A percentile compares a stretch with the other conserved stretches of the same genome.
Conservation (phyloP, 2,329 filamentous ascomycete genomes). For the Scedosporium apiospermum region DNA sequence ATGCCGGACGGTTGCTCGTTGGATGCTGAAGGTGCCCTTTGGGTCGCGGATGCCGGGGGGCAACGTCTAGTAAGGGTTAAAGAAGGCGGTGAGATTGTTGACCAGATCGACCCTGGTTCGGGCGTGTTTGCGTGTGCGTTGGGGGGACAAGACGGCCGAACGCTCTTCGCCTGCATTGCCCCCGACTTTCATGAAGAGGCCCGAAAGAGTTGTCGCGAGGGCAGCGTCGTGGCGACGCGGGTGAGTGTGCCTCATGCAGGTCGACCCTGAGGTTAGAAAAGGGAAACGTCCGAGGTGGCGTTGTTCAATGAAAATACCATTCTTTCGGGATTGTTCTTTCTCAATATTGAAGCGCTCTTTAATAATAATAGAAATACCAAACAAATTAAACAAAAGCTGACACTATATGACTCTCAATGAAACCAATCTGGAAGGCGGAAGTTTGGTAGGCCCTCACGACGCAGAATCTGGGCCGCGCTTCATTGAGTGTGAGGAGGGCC, state of each 20-base stretch:
- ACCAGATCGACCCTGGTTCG: background rate
- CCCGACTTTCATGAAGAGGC: background rate
- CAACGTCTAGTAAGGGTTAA: background rate
- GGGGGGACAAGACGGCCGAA: background rate
- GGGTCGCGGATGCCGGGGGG: background rate
- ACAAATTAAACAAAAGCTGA: too few species aligned
- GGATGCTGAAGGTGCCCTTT: background rate
- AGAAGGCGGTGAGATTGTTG: background rate
- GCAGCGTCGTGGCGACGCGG: background rate
- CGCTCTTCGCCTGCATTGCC: background rate
- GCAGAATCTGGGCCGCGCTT: too few species aligned
- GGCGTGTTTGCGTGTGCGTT: background rate
- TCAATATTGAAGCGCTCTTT: too few species aligned
- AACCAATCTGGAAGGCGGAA: too few species aligned
- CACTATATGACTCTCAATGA: too few species aligned
- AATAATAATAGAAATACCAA: too few species aligned
- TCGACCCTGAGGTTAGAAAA: background rate
- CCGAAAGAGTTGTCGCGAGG: background rate
- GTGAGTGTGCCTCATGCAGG: background rate
- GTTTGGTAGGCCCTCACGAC: too few species aligned
- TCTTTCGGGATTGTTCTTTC: too few species aligned
- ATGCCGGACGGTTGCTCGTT: background rate
- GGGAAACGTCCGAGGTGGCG: too few species aligned
- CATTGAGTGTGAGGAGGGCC: too few species aligned
- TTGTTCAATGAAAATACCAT: too few species aligned